These are phyloP conservation scores for Lonicera japonica DNA, from an alignment of 129 eudicot genomes.

Conservation along the genomic window DNA sequence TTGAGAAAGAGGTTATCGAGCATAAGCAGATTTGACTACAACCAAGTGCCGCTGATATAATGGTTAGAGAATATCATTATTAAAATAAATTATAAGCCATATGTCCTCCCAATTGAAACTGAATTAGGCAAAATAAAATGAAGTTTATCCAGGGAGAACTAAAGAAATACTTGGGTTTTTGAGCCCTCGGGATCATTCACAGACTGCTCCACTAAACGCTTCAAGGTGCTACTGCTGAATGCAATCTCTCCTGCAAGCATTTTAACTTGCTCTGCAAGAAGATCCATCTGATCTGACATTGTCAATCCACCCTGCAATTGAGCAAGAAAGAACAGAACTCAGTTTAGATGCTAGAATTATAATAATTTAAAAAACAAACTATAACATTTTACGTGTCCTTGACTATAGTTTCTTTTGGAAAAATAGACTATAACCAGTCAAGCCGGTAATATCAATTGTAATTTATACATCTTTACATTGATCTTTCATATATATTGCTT, in stretches of 20 bases:
- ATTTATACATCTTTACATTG: no score
- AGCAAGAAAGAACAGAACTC: conserved; percentile 9
- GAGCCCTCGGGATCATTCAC: conserved; percentile 81
- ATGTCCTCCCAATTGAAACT: not conserved
- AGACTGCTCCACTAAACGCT: conserved; percentile 90
- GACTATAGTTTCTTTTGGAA: no score
- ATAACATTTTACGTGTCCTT: no score
- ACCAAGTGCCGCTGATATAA: no score
- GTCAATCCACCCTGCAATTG: conserved; percentile 58
- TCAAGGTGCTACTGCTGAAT: conserved; percentile 80
- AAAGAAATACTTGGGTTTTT: conserved; percentile 44
- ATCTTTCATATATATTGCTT: no score
- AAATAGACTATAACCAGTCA: no score
- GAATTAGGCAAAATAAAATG: not conserved
- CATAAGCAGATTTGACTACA: no score
- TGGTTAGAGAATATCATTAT: no score
- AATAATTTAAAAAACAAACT: no score
- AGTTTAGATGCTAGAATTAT: not conserved
- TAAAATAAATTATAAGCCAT: no score
- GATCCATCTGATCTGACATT: conserved; percentile 85
- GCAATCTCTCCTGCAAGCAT: conserved; percentile 99
- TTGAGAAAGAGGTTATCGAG: no score
- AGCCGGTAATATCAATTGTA: no score
- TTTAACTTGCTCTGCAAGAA: conserved; percentile 91
- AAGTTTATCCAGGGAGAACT: not conserved